Evolutionary conservation across 495 filamentous ascomycete genomes (phyloP), one percentile per base, ranked within the genome.

Genomic region (Trichocladium uniseriatum): DNA sequence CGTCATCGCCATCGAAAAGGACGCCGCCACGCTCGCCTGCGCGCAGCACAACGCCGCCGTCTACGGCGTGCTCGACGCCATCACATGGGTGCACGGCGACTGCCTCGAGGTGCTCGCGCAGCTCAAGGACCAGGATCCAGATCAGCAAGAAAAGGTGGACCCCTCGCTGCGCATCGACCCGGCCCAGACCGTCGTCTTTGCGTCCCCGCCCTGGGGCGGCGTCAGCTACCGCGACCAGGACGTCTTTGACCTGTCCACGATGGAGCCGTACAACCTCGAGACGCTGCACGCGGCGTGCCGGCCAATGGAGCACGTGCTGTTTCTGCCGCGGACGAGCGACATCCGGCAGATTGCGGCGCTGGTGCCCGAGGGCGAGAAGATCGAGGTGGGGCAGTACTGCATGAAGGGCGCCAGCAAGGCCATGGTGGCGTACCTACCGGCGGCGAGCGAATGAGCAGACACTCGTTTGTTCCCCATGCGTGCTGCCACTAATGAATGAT

Each of bases 141-240:
- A 49, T 15, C 2, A 20, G 45, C 1, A 38, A 20, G 22, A 13
- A 21, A n/a, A 36, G 19, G 35, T 70, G 5, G 58, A 63, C 16
- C 63, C 68, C 2, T 72, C 73, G 24, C 32, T 70, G 7, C 52
- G 48, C 10, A 45, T 69, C 22, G 60, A 70, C 45, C 27, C 55
- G 0, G 34, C 45, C 0, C 42, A 51, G 1, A 82, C 82, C 29
- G 75, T 86, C 10, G 60, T 96, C 2, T 98, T 97, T 69, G 86
- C 83, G 6, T 95, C 88, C 55, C 92, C 92, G 29, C 92, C 92
- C 0, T 98, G 92, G 92, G 92, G 92, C 51, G 92, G 92, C 2
- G 87, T 88, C 4, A 79, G 77, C 31, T 98, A 98, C 62, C 74
- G 75, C 19, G 80, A 76, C 6, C 81, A 86, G 45, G 66, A 81